Conservation (phyloP, 2,329 filamentous ascomycete genomes). For the Fragosphaeria purpurea region DNA sequence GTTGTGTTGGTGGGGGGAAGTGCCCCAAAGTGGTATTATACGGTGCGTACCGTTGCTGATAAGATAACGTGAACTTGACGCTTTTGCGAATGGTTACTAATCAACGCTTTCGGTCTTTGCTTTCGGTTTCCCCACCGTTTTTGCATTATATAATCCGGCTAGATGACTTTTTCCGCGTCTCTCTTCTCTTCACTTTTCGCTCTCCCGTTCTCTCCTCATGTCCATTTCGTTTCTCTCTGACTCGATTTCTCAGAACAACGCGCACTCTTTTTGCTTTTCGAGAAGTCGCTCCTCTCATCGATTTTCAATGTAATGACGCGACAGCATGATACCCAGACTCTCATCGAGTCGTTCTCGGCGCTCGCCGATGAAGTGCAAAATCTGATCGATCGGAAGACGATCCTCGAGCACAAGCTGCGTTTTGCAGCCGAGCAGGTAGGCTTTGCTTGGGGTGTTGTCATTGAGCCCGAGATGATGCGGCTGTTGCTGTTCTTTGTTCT, state of each 20-base stretch:
- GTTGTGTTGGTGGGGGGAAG: no score
- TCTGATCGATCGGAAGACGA: slow-evolving; percentile 52
- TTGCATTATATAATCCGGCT: no score
- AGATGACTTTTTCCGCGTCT: background rate
- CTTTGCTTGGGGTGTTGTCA: background rate
- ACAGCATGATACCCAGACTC: slow-evolving; percentile 40
- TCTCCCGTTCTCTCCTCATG: background rate
- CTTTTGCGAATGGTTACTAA: no score
- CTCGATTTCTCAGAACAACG: background rate
- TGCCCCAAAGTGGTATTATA: no score
- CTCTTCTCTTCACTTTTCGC: background rate
- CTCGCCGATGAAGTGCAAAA: slow-evolving; percentile 56
- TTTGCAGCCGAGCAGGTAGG: slow-evolving; percentile 59
- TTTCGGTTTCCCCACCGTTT: no score
- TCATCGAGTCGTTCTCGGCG: slow-evolving; percentile 55
- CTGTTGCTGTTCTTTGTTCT: no score
- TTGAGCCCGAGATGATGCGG: no score
- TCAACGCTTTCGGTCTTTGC: no score
- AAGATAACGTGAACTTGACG: no score
- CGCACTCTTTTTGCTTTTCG: background rate
- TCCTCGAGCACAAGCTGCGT: slow-evolving; percentile 56
- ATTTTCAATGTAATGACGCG: slow-evolving; percentile 29
- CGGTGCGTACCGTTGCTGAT: no score
- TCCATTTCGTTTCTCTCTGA: slow-evolving; percentile 9
- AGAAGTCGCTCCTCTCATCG: background rate